Conservation (phyloP, 805 yeast species). For the Yarrowia sp. region DNA sequence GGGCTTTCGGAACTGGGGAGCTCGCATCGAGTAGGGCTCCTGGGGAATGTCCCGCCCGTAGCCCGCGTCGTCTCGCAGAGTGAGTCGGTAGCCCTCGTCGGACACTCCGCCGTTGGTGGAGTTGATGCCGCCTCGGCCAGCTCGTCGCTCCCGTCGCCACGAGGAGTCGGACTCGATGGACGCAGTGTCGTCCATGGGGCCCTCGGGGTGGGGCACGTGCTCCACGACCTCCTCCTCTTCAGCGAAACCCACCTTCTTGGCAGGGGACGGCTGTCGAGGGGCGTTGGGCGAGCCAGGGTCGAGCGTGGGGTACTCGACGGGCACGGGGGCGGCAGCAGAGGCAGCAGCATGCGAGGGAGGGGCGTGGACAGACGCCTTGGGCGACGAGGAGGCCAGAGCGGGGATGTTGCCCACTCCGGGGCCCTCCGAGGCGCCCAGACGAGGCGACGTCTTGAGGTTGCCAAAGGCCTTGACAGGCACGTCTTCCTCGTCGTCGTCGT, state of each 20-base stretch:
- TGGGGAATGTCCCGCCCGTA: conserved; percentile 33
- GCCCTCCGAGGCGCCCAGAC: conserved; percentile 3
- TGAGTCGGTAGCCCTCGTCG: conserved; percentile 35
- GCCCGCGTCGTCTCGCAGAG: conserved; percentile 36
- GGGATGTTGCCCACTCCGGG: not conserved
- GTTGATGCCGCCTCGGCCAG: conserved; percentile 15
- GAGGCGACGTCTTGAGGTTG: conserved; percentile 15
- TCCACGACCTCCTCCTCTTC: conserved; percentile 35
- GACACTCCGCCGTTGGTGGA: conserved; percentile 28
- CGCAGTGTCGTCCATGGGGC: conserved; percentile 40
- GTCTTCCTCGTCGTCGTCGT: conserved; percentile 30
- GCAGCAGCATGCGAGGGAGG: not conserved
- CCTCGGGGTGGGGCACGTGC: conserved; percentile 37
- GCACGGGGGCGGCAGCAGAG: conserved; percentile 4
- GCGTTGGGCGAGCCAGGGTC: conserved; percentile 32
- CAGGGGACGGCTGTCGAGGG: conserved; percentile 31
- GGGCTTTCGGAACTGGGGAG: conserved; percentile 31
- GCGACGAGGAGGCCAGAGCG: conserved; percentile 4
- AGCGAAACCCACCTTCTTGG: conserved; percentile 34
- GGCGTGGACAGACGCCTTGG: not conserved
- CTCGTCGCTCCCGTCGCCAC: conserved; percentile 43
- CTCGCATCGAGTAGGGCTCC: conserved; percentile 37
- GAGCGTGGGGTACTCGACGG: conserved; percentile 25
- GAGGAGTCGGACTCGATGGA: conserved; percentile 45
- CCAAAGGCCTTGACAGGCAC: conserved; percentile 25